A percentile compares a stretch with the other conserved stretches of the same genome.
Evolutionary conservation across 1,284 basidiomycete species (phyloP).

Genomic region (Leccinum subrobustum): DNA sequence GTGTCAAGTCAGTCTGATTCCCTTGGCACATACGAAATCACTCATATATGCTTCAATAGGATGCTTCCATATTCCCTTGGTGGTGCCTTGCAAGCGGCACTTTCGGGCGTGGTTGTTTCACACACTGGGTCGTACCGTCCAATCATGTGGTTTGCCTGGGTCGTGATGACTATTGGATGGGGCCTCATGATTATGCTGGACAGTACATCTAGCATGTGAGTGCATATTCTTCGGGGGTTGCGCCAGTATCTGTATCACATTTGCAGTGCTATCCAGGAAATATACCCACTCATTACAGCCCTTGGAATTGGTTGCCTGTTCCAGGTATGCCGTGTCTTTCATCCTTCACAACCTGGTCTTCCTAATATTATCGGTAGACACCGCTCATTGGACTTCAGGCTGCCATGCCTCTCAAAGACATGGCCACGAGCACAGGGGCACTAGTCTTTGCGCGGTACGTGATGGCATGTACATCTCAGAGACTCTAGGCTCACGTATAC

Average conservation of each 20-base stretch:
- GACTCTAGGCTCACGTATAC: neutral
- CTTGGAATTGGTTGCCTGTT: conserved; percentile 40
- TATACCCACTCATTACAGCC: conserved; percentile 36
- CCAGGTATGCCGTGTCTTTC: conserved; percentile 22
- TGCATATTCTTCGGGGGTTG: neutral
- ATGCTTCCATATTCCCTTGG: conserved; percentile 46
- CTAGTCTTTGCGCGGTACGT: conserved; percentile 36
- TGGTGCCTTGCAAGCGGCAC: conserved; percentile 32
- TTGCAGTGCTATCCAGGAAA: conserved; percentile 31
- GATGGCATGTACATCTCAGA: neutral
- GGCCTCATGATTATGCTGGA: conserved; percentile 39
- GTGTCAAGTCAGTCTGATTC: conserved; percentile 32
- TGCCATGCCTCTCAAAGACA: conserved; percentile 46
- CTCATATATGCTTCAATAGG: conserved; percentile 13
- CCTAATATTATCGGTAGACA: conserved; percentile 11
- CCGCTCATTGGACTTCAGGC: conserved; percentile 42
- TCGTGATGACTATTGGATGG: conserved; percentile 34
- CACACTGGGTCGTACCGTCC: conserved; percentile 38
- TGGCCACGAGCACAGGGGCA: conserved; percentile 42
- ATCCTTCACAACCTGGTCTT: too few relatives aligned
- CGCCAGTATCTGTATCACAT: neutral
- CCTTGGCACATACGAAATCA: neutral
- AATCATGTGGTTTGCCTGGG: conserved; percentile 36
- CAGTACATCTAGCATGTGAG: conserved; percentile 29
- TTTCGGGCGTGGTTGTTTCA: conserved; percentile 39